Evolutionary conservation across 495 filamentous ascomycete genomes (phyloP).

Genomic region (Lasiosphaeria miniovina): DNA sequence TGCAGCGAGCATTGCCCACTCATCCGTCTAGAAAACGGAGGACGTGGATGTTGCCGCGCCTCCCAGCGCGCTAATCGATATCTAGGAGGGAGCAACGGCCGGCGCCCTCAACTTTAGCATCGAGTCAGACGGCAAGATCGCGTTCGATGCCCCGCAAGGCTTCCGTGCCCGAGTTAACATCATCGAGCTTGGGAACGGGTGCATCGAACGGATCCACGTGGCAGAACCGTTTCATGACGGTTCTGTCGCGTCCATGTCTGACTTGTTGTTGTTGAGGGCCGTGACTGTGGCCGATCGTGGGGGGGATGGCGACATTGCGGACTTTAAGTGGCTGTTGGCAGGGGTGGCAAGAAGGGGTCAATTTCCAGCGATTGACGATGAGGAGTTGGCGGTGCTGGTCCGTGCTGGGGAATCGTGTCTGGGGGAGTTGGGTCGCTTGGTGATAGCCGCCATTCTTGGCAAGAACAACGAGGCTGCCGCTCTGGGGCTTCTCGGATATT

Average conservation of each 20-base stretch:
- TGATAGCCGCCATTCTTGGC: conserved; percentile 10
- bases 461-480: conserved; percentile 9
- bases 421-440: conserved; percentile 10
- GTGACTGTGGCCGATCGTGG: conserved; percentile 22
- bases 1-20: neutral
- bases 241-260: conserved; percentile 22
- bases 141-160: conserved; percentile 21
- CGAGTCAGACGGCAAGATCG: conserved; percentile 20
- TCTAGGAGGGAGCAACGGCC: conserved; percentile 14
- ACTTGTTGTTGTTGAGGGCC: conserved; percentile 19
- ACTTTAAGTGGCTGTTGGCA: conserved; percentile 19
- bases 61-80: conserved; percentile 12
- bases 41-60: conserved; percentile 19
- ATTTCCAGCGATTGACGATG: conserved; percentile 11
- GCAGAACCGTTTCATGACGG: conserved; percentile 16
- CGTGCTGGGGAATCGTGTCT: conserved; percentile 13
- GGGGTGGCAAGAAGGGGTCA: conserved; percentile 13
- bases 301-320: conserved; percentile 14
- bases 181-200: conserved; percentile 17
- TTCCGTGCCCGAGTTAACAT: conserved; percentile 20
- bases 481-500: conserved; percentile 13
- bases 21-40: conserved; percentile 6
- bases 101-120: conserved; percentile 15
- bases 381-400: conserved; percentile 6
- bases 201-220: conserved; percentile 21